Base-by-base conservation (phyloP, 2,329 filamentous ascomycete genomes). In the Trichoderma endophyticum region DNA sequence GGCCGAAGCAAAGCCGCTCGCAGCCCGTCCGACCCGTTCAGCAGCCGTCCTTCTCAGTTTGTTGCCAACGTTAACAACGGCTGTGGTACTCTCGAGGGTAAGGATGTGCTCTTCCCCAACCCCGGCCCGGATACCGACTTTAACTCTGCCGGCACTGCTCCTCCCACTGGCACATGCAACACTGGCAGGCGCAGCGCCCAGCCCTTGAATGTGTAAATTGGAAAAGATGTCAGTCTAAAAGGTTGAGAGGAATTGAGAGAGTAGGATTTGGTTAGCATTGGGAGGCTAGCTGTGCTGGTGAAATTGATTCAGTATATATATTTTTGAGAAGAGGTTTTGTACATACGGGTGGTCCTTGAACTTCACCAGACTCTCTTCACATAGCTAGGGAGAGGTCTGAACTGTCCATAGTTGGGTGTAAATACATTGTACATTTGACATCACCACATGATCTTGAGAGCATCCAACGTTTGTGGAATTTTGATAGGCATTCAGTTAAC, bases 21-120 rank as follows among this genome's bases (percentile, higher is more conserved):
- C 81, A 78, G 76, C 54, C 48, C 73, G 5, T 73, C 30, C 26
- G 72, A 69, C 8, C 30, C 84, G 61, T 89, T 92, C 79, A 82
- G 83, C 71, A 78, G 80, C 57, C 88, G 91, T 2, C 92, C 92
- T 0, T 81, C 85, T 54, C 86, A 93, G 79, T 92, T 92, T 78
- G 83, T 89, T 51, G 91, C 89, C 78, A 93, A 93, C 77, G 79
- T 92, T 63, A 80, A 79, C 28, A 85, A 87, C 43, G 83, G 80
- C 32, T 92, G 90, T 80, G 81, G 78, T 18, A 90, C 88, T 9
- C 80, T 80, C 1, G 86, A 88, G 74, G 81, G 82, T 24, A 77
- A 83, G 57, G 87, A 91, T 71, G 84, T 90, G 21, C 77, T 84
- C 71, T 92, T 89, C 81, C 90, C 91, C 12, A 78, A 87, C 39